Base-by-base conservation (phyloP, 164 flowering plant species). In the Aristolochia californica region DNA sequence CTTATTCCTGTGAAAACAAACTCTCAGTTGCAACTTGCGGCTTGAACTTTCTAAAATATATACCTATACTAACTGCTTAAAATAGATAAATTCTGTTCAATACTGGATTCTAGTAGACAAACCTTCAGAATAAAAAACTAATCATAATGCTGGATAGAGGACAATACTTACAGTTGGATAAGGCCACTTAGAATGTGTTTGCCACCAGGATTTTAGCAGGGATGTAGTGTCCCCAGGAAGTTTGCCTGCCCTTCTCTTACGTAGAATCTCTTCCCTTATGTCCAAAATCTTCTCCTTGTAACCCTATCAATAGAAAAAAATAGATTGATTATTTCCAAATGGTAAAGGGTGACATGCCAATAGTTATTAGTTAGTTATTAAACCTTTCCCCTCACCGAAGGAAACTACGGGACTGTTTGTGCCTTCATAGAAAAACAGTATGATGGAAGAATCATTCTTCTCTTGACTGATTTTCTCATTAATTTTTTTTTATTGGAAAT, bases 201-300 rank as follows among this genome's bases (percentile, higher is more conserved):
- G 83, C 96, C 96, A 88, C 96, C 96, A 88, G 45, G 81, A 78
- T 67, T 88, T 88, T 43, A 88, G 57, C 50, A 70, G 70, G 11
- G 93, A 83, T 43, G 91, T 83, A 24, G 96, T 88, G 65, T 85
- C 90, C n/a, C 91, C 90, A 0, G 93, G 96, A 20, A 88, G 81
- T 60, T 85, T 87, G 53, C 91, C 89, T 14, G 91, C 91, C 57
- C 89, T 72, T 72, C 91, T 78, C 70, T 87, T 88, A 0, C 90
- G 77, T 48, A 88, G 30, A 27, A 85, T 88, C 63, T 88, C 93
- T 68, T 88, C 93, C 53, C 88, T 72, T 43, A 81, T 75, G 70
- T 83, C 87, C 24, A 77, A 84, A 62, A 85, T 83, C 68, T 82
- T 85, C 63, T 80, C 87, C 78, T 85, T 88, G 78, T 83, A 88